A percentile compares a stretch with the other conserved stretches of the same genome.
Conservation (phyloP, 179 eudicot genomes). For the Camellia oleifera region DNA sequence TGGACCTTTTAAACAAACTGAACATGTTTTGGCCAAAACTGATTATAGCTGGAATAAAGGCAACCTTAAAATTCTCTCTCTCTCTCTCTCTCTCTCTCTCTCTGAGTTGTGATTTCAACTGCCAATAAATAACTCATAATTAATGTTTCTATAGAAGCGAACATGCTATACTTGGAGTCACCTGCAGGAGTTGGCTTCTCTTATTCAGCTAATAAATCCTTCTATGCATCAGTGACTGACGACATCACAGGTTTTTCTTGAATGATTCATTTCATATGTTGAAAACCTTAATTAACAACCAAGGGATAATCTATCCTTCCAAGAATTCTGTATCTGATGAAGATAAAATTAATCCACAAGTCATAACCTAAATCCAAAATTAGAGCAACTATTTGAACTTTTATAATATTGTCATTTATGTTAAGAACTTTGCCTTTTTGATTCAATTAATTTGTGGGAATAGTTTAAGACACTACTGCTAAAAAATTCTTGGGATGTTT, state of each 20-base stretch:
- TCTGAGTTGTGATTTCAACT: too few relatives aligned
- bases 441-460: too few relatives aligned
- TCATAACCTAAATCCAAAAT: not conserved
- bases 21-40: slow-evolving; percentile 60
- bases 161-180: too few relatives aligned
- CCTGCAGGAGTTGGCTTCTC: too few relatives aligned
- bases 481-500: not conserved
- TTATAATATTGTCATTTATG: too few relatives aligned
- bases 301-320: too few relatives aligned
- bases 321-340: not conserved
- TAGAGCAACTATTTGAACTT: not conserved
- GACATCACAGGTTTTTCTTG: slow-evolving; percentile 50
- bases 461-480: too few relatives aligned
- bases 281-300: not conserved
- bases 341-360: not conserved
- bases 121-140: slow-evolving; percentile 22
- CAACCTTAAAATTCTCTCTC: not conserved
- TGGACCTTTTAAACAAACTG: slow-evolving; percentile 83
- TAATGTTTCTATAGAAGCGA: slow-evolving; percentile 19
- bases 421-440: too few relatives aligned
- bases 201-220: too few relatives aligned
- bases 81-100: too few relatives aligned
- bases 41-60: slow-evolving; percentile 89
- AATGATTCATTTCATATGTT: not conserved
- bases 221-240: slow-evolving; percentile 47